Evolutionary conservation across 805 yeast genomes (phyloP).

Genomic region (Lipomyces spencermartinsiae): DNA sequence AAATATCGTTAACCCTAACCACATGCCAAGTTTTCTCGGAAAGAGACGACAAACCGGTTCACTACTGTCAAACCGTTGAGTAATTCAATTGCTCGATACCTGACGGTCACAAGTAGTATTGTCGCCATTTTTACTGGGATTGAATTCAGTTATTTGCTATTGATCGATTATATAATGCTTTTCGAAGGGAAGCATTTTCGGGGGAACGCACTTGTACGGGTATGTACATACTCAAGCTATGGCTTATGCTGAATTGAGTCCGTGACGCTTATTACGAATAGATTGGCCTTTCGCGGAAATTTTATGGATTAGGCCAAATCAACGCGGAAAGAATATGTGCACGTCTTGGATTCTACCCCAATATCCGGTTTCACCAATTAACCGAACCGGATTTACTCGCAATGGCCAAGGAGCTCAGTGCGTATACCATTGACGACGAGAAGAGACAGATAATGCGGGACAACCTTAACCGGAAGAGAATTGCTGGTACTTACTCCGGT

Average conservation of each 20-base stretch:
- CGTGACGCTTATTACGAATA: constrained; percentile 16
- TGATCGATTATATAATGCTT: background rate
- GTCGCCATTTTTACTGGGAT: background rate
- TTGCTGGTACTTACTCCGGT: constrained; percentile 86
- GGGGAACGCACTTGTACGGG: constrained; percentile 38
- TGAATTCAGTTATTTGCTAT: background rate
- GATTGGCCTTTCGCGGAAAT: constrained; percentile 76
- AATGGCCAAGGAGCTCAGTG: constrained; percentile 84
- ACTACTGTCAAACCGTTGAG: background rate
- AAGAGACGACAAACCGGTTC: background rate
- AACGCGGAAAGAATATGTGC: constrained; percentile 82
- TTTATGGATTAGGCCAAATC: constrained; percentile 83
- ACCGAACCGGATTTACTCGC: constrained; percentile 86
- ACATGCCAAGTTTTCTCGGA: too few species aligned
- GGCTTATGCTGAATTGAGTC: background rate
- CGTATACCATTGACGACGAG: constrained; percentile 80
- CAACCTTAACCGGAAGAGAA: constrained; percentile 78
- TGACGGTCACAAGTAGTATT: background rate
- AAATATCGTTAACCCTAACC: too few species aligned
- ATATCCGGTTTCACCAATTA: constrained; percentile 92
- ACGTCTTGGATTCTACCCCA: constrained; percentile 87
- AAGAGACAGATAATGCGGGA: constrained; percentile 70
- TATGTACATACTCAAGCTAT: constrained; percentile 10
- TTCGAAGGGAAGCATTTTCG: constrained; percentile 39
- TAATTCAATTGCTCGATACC: background rate